A percentile compares a stretch with the other conserved stretches of the same genome.
Evolutionary conservation across 129 eudicot species (phyloP).

Genomic region (Logfia minima): DNA sequence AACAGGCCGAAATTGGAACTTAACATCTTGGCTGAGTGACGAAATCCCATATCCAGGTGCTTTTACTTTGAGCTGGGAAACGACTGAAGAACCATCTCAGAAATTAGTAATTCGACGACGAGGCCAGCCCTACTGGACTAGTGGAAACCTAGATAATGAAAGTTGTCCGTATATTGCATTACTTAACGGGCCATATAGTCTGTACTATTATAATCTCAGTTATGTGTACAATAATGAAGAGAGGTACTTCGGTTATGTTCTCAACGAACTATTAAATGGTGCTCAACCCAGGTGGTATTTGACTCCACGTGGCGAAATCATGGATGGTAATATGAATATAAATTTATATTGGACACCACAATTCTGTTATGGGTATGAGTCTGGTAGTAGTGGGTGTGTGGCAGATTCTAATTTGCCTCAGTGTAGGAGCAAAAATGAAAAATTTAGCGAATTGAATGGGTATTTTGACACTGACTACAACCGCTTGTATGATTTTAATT

Average conservation of each 20-base stretch:
- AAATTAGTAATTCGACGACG: slow-evolving; percentile 3
- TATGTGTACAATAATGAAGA: slow-evolving; percentile 31
- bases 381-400: slow-evolving; percentile 29
- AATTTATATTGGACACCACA: neutral
- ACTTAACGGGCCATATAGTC: neutral
- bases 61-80: slow-evolving; percentile 29
- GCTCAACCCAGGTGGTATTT: slow-evolving; percentile 11
- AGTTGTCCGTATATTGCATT: neutral
- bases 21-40: slow-evolving; percentile 23
- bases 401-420: neutral
- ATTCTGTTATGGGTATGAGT: slow-evolving; percentile 34
- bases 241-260: slow-evolving; percentile 21
- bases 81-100: neutral
- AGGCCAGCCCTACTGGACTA: slow-evolving; percentile 20
- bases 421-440: slow-evolving; percentile 18
- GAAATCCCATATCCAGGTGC: slow-evolving; percentile 17
- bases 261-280: neutral
- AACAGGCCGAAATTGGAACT: slow-evolving; percentile 12
- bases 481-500: slow-evolving; percentile 6
- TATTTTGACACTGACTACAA: neutral
- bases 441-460: slow-evolving; percentile 4
- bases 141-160: neutral
- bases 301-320: slow-evolving; percentile 13
- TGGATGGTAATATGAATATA: neutral
- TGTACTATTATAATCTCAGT: slow-evolving; percentile 24